Conservation (phyloP, 176 grass and related monocot species). For the Aegilops speltoides region DNA sequence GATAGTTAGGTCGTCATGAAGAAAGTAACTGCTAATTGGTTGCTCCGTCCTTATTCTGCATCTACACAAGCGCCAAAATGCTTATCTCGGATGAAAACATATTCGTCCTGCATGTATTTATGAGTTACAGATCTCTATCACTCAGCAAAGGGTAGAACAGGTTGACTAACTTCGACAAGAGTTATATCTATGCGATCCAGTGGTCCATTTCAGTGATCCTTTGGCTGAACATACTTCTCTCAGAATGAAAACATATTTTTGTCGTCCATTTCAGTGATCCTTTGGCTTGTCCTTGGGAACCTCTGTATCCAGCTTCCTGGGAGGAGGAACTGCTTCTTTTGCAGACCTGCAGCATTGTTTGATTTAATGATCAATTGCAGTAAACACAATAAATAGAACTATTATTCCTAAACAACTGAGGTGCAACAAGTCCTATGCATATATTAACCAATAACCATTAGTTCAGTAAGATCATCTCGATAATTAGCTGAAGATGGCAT, state of each 20-base stretch:
- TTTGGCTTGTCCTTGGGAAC: conserved; percentile 46
- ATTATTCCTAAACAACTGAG: neutral
- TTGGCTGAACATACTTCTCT: no score
- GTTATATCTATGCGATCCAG: neutral
- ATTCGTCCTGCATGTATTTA: neutral
- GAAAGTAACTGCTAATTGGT: neutral
- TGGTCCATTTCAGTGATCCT: no score
- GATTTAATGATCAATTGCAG: neutral
- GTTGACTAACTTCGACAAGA: neutral
- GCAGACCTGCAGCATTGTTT: conserved; percentile 30
- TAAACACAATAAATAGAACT: neutral
- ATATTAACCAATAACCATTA: neutral
- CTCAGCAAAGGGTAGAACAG: neutral
- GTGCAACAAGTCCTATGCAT: neutral
- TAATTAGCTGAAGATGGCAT: neutral
- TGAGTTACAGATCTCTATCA: conserved; percentile 10
- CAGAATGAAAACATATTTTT: neutral
- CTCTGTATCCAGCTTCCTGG: conserved; percentile 42
- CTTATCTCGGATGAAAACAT: neutral
- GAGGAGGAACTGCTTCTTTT: conserved; percentile 30
- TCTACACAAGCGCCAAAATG: neutral
- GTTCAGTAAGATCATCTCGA: neutral
- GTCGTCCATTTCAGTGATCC: conserved; percentile 20
- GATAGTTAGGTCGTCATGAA: neutral
- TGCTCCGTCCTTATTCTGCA: neutral